A percentile compares a stretch with the other conserved stretches of the same genome.
Conservation (phyloP, 805 yeast species). For the Kazachstania taianensis region DNA sequence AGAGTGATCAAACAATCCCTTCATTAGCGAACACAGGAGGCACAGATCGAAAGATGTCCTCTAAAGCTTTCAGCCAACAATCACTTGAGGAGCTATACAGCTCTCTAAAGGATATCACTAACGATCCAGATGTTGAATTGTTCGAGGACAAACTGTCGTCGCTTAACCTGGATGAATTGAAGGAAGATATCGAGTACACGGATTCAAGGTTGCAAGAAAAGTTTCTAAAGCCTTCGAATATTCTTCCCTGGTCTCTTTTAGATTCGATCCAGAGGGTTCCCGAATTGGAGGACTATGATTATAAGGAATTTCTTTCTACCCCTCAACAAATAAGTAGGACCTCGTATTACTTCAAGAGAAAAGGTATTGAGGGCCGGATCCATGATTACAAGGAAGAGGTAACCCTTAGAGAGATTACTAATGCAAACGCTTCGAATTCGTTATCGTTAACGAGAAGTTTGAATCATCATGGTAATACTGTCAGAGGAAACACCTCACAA, state of each 20-base stretch:
- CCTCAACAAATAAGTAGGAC: slow-evolving; percentile 62
- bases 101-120: slow-evolving; percentile 14
- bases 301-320: slow-evolving; percentile 38
- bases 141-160: slow-evolving; percentile 40
- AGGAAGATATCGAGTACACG: background rate
- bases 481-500: slow-evolving; percentile 61
- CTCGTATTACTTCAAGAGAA: slow-evolving; percentile 54
- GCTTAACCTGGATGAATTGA: background rate
- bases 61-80: slow-evolving; percentile 2
- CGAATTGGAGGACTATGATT: slow-evolving; percentile 23
- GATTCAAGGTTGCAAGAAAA: slow-evolving; percentile 19
- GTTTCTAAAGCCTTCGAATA: slow-evolving; percentile 53
- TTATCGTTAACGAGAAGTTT: slow-evolving; percentile 62
- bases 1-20: too few species aligned
- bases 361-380: slow-evolving; percentile 69
- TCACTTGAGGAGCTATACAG: slow-evolving; percentile 17
- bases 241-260: slow-evolving; percentile 60
- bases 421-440: slow-evolving; percentile 56
- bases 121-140: slow-evolving; percentile 18
- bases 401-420: slow-evolving; percentile 35
- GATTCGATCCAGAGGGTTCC: slow-evolving; percentile 58
- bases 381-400: slow-evolving; percentile 52
- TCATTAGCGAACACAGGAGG: too few species aligned
- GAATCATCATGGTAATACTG: slow-evolving; percentile 48
- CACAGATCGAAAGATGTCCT: too few species aligned